Percentiles rank a stretch among this genome's conserved stretches.
Conservation (phyloP, 495 filamentous ascomycete genomes). For the Penicillium turbatum region DNA sequence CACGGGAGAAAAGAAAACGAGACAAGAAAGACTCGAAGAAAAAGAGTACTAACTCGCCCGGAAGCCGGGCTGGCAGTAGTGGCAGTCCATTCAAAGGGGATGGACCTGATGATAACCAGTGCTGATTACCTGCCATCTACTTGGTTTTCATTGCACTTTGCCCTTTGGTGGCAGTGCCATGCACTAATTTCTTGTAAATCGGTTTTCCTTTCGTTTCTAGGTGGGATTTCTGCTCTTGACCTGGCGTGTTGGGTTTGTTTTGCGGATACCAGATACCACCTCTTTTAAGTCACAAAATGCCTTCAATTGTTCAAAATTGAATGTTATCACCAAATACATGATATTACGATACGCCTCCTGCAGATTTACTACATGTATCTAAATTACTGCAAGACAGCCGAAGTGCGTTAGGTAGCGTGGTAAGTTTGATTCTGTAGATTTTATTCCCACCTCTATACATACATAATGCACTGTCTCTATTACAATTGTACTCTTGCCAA, state of each 20-base stretch:
- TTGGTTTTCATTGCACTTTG: not conserved
- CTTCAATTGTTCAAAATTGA: not conserved
- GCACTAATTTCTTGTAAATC: conserved; percentile 1
- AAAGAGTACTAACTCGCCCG: conserved; percentile 18
- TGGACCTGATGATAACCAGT: not conserved
- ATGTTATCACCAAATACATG: not conserved
- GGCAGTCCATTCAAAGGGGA: conserved; percentile 2
- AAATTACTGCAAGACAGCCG: too few species aligned
- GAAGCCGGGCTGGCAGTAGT: conserved; percentile 22
- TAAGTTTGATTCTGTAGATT: too few species aligned
- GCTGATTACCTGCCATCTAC: conserved; percentile 1
- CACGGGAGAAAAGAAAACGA: conserved; percentile 31
- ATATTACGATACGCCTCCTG: not conserved
- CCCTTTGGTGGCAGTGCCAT: not conserved
- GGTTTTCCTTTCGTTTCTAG: not conserved
- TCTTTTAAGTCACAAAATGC: not conserved
- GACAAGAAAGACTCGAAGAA: conserved; percentile 32
- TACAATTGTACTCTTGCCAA: too few species aligned
- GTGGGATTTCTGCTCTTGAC: not conserved
- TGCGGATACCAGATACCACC: conserved; percentile 1
- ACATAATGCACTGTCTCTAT: too few species aligned
- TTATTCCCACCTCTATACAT: too few species aligned
- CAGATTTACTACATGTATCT: too few species aligned
- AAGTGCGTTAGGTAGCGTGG: too few species aligned
- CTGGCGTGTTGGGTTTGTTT: not conserved